Conservation (phyloP, 306 rosid species). For the Malus asiatica region DNA sequence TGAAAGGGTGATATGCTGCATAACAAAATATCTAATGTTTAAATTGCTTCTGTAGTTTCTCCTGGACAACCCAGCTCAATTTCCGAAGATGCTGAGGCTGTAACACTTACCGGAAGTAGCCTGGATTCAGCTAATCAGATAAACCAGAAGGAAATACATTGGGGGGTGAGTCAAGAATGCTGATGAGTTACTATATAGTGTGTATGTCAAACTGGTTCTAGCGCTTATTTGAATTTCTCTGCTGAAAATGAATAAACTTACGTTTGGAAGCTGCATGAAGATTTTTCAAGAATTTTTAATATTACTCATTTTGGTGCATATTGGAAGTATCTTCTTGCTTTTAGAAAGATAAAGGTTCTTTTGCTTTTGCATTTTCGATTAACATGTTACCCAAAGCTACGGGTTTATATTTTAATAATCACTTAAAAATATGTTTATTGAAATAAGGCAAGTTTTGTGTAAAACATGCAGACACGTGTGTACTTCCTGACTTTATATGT, state of each 20-base stretch:
- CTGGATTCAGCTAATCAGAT: slow-evolving; percentile 78
- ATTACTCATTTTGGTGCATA: neutral
- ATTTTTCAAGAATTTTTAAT: neutral
- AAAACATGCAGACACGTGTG: neutral
- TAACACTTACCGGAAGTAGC: slow-evolving; percentile 74
- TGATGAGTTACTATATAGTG: neutral
- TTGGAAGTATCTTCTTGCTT: neutral
- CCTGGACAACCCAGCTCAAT: slow-evolving; percentile 83
- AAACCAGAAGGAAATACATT: slow-evolving; percentile 81
- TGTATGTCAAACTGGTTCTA: neutral
- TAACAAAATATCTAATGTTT: neutral
- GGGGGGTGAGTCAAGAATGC: slow-evolving; percentile 74
- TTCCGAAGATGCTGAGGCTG: slow-evolving; percentile 80
- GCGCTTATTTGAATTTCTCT: neutral
- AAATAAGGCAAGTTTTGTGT: neutral
- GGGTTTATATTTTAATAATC: neutral
- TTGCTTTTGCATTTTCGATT: neutral
- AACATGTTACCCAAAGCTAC: neutral
- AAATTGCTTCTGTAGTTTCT: slow-evolving; percentile 44
- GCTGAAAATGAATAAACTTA: neutral
- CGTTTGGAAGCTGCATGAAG: neutral
- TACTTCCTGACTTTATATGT: slow-evolving; percentile 5
- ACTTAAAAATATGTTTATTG: neutral
- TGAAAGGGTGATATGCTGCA: neutral
- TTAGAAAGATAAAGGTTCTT: neutral